Evolutionary conservation across 306 rosid species (phyloP), one percentile per base, ranked within the genome.

Genomic region (Macrotyloma uniflorum): DNA sequence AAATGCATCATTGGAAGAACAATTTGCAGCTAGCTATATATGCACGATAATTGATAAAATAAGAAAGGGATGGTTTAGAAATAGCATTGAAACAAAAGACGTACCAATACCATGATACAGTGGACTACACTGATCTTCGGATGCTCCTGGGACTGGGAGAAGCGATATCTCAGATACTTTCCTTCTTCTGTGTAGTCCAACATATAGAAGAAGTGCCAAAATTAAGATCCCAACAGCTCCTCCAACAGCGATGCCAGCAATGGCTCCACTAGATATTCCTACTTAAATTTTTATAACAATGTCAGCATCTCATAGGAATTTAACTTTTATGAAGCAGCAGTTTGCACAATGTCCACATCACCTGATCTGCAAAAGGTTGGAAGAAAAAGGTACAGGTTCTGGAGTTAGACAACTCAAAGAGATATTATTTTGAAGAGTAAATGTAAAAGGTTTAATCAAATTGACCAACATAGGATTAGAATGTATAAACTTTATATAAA

Each of bases 361-460:
- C 90, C 97, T 91, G 94, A 83, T 43, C 97, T 91, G 97, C 88
- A 87, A 85, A 84, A 65, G 74, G 74, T 49, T 9, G 35, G 65
- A 30, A 54, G 5, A 73, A 68, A 19, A 19, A 77, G 38, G 64
- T 22, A 82, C 76, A 45, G 61, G 70, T 54, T 23, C 54, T 18
- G 54, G 59, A 78, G 62, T 83, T 59, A 78, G 85, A 59, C 3
- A 70, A n/a, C 19, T 78, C 67, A 65, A n/a, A 59, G 63, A 42
- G 14, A 22, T 68, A 49, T 36, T 20, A 67, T 22, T 45, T 46
- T 22, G 40, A 42, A 72, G 32, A 42, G 14, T 45, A 55, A 66
- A 81, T 51, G 32, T 73, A 38, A 5, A 43, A 19, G 35, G 16
- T 26, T 71, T 65, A 83, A 80, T 47, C 22, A 43, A 67, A 12